Evolutionary conservation across 768 basidiomycete genomes (phyloP), one percentile per base, ranked within the genome.

Genomic region (Megacollybia marginata): DNA sequence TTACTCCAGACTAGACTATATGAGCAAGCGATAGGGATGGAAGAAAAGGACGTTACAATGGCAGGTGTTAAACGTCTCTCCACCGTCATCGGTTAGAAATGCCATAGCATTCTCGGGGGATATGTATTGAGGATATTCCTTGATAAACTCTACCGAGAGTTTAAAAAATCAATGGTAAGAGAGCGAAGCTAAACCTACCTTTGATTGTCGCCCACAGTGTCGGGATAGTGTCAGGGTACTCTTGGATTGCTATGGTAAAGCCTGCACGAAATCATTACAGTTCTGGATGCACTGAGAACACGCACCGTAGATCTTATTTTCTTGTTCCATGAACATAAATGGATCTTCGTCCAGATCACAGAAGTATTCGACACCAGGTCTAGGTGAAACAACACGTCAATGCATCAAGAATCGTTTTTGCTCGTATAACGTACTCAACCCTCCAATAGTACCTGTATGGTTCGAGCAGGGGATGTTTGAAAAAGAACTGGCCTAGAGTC

Each of bases 391-490:
- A n/a, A 28, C 23, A 28, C 23, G 6, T 28, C 23, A 28, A 28
- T 28, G 23, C 23, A 28, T 28, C 23, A 6, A 28, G 6, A 28
- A 28, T 28, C 6, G 23, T 28, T 28, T 28, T 28, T 28, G 23
- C 23, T 28, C 23, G 6, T 28, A 28, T 6, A 28, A 59, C 68
- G 51, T 50, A 69, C 72, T 81, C 79, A n/a, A 83, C 69, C 9
- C 82, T 71, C 88, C 88, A 91, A 63, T 92, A 90, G 68, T 82
- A 92, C 32, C 82, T 77, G 64, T 83, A 89, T 34, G 77, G 68
- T 54, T 80, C 72, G 34, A 91, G 67, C 2, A 89, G 65, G 5
- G 76, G 71, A 55, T 92, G 88, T 32, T 75, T 69, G 72, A 80
- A 92, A 73, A 92, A 91, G 74, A 80, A 83, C 76, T 83, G 47